Conservation (phyloP, 345 rosid species). For the Carallia brachiata region DNA sequence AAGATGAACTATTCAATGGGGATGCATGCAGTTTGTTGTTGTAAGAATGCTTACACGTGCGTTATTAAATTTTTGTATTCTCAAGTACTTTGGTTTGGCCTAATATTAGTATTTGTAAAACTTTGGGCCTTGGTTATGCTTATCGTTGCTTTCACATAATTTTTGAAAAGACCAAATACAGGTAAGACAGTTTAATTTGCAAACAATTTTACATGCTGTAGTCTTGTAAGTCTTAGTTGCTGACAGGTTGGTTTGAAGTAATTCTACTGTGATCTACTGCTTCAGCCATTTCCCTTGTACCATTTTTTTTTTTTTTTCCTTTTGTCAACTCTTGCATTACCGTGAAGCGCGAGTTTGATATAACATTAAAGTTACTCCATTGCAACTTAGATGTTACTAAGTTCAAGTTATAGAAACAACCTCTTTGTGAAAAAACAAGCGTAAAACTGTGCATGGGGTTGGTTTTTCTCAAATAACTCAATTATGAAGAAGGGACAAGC, state of each 20-base stretch:
- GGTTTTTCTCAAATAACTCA: background rate
- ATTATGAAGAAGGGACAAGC: constrained; percentile 26
- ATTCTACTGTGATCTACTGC: no score
- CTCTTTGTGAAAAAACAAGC: background rate
- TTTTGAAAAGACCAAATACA: background rate
- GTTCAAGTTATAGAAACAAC: no score
- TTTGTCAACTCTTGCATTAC: no score
- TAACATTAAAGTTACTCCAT: no score
- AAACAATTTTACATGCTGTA: no score
- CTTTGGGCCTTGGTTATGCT: background rate
- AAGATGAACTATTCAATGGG: background rate
- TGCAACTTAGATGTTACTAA: no score
- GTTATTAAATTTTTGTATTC: background rate
- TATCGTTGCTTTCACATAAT: constrained; percentile 2
- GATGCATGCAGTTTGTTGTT: background rate
- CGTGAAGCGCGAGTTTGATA: no score
- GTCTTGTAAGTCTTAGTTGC: no score
- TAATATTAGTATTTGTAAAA: constrained; percentile 9
- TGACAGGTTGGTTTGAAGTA: no score
- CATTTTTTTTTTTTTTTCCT: no score
- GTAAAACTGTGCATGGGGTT: no score
- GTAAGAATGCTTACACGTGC: background rate
- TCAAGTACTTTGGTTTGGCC: constrained; percentile 10
- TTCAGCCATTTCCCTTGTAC: no score
- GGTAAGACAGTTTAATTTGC: background rate